Percentiles rank a stretch among this genome's conserved stretches.
These are phyloP conservation scores for Aureobasidium vineae DNA, from an alignment of 2,329 filamentous ascomycete genomes.

Conservation along the genomic window DNA sequence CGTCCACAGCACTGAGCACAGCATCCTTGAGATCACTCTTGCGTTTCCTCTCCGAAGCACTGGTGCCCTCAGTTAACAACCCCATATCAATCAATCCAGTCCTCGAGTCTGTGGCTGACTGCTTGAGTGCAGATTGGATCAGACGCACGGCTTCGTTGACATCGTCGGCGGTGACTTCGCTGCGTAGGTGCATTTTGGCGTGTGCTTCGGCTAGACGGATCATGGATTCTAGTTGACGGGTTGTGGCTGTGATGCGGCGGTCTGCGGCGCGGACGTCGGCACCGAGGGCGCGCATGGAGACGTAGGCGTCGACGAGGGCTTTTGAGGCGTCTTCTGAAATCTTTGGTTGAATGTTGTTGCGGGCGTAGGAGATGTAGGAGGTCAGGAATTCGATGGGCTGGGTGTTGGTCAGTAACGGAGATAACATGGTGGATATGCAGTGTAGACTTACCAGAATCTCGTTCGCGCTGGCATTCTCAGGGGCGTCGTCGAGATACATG, in stretches of 20 bases:
- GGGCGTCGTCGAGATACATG: slow-evolving; percentile 95
- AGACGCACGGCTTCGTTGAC: slow-evolving; percentile 88
- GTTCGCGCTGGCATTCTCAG: slow-evolving; percentile 73
- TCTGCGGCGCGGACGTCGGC: slow-evolving; percentile 70
- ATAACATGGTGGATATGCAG: background rate
- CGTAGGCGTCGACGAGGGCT: slow-evolving; percentile 82
- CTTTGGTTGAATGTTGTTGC: slow-evolving; percentile 76
- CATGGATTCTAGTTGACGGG: slow-evolving; percentile 96
- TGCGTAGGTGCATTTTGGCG: slow-evolving; percentile 90
- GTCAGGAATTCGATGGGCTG: slow-evolving; percentile 94
- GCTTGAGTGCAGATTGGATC: slow-evolving; percentile 92
- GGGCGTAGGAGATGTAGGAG: slow-evolving; percentile 94
- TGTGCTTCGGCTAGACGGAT: slow-evolving; percentile 95
- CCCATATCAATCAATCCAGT: slow-evolving; percentile 96
- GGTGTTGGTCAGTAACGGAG: slow-evolving; percentile 19
- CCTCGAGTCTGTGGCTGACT: slow-evolving; percentile 89
- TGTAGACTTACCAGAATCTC: slow-evolving; percentile 72
- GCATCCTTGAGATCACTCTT: slow-evolving; percentile 82
- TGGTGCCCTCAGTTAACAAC: slow-evolving; percentile 89
- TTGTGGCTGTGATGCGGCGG: slow-evolving; percentile 96
- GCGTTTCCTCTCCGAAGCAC: slow-evolving; percentile 77
- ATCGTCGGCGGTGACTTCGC: slow-evolving; percentile 73
- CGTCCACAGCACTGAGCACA: slow-evolving; percentile 72
- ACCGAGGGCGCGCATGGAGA: slow-evolving; percentile 92
- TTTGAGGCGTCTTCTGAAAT: slow-evolving; percentile 78